Evolutionary conservation across 192 early-diverging fungal genomes (phyloP).

Genomic region (Pilobolus umbonatus): DNA sequence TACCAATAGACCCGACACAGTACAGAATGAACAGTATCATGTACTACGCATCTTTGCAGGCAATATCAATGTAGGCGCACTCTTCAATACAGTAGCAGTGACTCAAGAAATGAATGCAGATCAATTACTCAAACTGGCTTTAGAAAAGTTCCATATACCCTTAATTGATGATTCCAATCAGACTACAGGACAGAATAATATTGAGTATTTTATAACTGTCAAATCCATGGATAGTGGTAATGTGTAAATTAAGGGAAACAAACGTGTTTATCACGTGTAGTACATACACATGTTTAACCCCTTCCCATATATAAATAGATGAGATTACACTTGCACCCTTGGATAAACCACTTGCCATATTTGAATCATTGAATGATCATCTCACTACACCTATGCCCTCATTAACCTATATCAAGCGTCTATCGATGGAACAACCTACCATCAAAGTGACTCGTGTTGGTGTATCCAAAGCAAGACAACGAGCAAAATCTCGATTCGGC

Average conservation of each 20-base stretch:
- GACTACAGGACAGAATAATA: conserved; percentile 2
- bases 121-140: conserved; percentile 45
- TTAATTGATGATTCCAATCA: conserved; percentile 36
- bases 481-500: conserved; percentile 21
- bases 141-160: conserved; percentile 48
- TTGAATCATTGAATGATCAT: conserved; percentile 45
- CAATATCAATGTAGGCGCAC: conserved; percentile 49
- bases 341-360: conserved; percentile 52
- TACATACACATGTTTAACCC: conserved; percentile 5
- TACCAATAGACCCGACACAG: background rate
- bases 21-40: conserved; percentile 31
- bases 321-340: conserved; percentile 41
- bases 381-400: conserved; percentile 48
- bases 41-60: conserved; percentile 53
- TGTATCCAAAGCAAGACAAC: conserved; percentile 20
- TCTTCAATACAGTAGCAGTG: conserved; percentile 52
- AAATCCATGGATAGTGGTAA: conserved; percentile 50
- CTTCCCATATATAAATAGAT: conserved; percentile 24
- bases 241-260: background rate
- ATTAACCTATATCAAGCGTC: conserved; percentile 32
- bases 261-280: background rate
- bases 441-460: conserved; percentile 31
- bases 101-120: conserved; percentile 37
- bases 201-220: conserved; percentile 47
- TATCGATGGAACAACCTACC: conserved; percentile 12